These are phyloP conservation scores for Zopfia rhizophila DNA, from an alignment of 2,329 filamentous ascomycete genomes.

Conservation along the genomic window DNA sequence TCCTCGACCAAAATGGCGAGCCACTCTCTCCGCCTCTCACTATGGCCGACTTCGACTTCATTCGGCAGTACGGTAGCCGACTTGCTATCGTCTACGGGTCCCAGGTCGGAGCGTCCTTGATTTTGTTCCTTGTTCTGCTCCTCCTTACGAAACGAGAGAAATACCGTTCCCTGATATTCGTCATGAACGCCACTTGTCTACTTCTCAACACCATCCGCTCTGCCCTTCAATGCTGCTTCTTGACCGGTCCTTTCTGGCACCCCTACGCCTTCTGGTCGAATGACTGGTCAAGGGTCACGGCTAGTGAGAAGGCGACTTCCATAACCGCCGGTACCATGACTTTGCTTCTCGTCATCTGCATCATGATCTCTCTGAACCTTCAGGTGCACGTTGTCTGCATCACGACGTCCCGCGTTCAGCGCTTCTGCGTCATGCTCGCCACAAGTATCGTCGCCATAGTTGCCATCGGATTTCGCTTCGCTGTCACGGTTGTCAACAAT, in stretches of 20 bases:
- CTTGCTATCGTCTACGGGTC: conserved; percentile 72
- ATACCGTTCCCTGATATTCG: conserved; percentile 70
- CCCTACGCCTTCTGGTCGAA: conserved; percentile 69
- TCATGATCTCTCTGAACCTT: conserved; percentile 69
- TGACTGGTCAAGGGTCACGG: conserved; percentile 64
- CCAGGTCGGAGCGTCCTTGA: conserved; percentile 74
- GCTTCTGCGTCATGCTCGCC: conserved; percentile 57
- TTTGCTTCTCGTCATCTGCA: conserved; percentile 63
- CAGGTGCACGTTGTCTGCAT: conserved; percentile 72
- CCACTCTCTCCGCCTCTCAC: conserved; percentile 53
- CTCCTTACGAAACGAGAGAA: conserved; percentile 74
- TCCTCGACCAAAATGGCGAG: conserved; percentile 58
- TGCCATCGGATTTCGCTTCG: conserved; percentile 65
- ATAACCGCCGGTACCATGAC: conserved; percentile 62
- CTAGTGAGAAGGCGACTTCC: conserved; percentile 57
- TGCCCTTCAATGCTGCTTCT: conserved; percentile 67
- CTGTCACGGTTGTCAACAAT: conserved; percentile 61
- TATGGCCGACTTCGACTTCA: conserved; percentile 57
- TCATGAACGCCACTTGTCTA: conserved; percentile 72
- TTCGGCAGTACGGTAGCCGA: conserved; percentile 59
- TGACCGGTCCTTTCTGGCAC: conserved; percentile 68
- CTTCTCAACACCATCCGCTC: conserved; percentile 69
- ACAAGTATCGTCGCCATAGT: conserved; percentile 62
- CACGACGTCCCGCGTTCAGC: conserved; percentile 57
- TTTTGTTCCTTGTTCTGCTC: conserved; percentile 73